phyloP scores from a whole-genome alignment of 441 rosid species.

The Pelargonium myrrhifolium region DNA sequence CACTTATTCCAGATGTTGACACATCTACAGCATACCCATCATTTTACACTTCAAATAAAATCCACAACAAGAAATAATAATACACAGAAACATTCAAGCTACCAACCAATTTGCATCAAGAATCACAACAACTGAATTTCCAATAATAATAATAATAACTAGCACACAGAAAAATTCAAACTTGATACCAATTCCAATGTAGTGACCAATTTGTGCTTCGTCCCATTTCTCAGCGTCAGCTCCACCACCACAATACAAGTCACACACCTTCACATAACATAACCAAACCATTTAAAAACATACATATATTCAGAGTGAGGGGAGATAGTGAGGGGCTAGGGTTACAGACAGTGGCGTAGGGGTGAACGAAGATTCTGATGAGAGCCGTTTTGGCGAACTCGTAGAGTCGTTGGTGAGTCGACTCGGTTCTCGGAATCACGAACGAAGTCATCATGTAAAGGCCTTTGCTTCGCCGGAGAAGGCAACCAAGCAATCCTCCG shows the following conservation, averaged over 20 bases:
- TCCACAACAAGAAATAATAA: background rate
- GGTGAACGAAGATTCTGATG: slow-evolving; percentile 77
- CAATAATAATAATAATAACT: background rate
- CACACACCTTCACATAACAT: slow-evolving; percentile 51
- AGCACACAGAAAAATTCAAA: background rate
- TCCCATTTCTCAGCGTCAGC: slow-evolving; percentile 71
- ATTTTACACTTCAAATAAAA: background rate
- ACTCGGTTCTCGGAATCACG: slow-evolving; percentile 50
- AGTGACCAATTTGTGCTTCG: slow-evolving; percentile 54
- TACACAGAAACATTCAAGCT: background rate
- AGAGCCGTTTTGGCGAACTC: slow-evolving; percentile 78
- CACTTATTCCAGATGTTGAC: slow-evolving; percentile 53
- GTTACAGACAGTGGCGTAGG: slow-evolving; percentile 59
- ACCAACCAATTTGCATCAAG: no score
- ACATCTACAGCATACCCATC: slow-evolving; percentile 35
- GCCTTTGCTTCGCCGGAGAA: no score
- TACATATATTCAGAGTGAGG: slow-evolving; percentile 1
- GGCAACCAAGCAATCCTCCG: no score
- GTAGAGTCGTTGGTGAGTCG: slow-evolving; percentile 68
- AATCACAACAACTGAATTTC: background rate
- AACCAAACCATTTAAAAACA: background rate
- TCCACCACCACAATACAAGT: slow-evolving; percentile 65
- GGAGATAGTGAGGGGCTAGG: background rate
- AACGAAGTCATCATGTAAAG: slow-evolving; percentile 29
- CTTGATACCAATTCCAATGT: slow-evolving; percentile 70